Base-by-base conservation (phyloP, 164 flowering plant genomes). In the Tetrastigma voinierianum region DNA sequence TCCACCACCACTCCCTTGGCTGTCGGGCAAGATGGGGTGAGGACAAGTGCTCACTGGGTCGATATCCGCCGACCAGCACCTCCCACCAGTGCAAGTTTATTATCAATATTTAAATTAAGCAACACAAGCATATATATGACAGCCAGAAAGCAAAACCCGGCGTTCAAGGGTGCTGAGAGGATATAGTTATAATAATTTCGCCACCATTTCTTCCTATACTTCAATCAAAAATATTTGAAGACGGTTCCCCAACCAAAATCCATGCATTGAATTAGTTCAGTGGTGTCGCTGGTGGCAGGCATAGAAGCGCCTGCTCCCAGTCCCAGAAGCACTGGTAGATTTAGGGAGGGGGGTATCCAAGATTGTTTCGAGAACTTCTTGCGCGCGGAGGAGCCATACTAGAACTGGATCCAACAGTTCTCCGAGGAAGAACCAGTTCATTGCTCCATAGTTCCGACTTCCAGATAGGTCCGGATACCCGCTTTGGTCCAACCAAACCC, bases 211-310 rank as follows among this genome's bases (percentile, higher is more conserved):
- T 46, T 46, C 23, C 19, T 14, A 57, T 70, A 74, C 59, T 71
- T 40, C 14, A 66, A 74, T 0, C 25, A 65, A 4, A 70, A 52
- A 23, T 54, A 74, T 0, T 72, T 72, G 0, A 69, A 73, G 18
- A 69, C 11, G 54, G 69, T 68, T 9, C 71, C n/a, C n/a, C 76
- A 4, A 52, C 18, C 10, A 74, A 20, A 25, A 74, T 57, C 78
- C 78, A 74, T 17, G 55, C 67, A 12, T 74, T 74, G 71, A n/a
- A n/a, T n/a, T 70, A 74, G 70, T 74, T 74, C 15, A 74, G 74
- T 1, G 78, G 68, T 1, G 78, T 70, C 7, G 78, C 78, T 18
- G 78, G 78, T 6, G 78, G 78, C n/a, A n/a, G n/a, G n/a, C 78
- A 74, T 74, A 16, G 47, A 61, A 5, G 49, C 46, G 7, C 61